These are phyloP conservation scores for Cercospora brassicicola DNA, from an alignment of 2,329 filamentous ascomycete genomes.

Conservation along the genomic window DNA sequence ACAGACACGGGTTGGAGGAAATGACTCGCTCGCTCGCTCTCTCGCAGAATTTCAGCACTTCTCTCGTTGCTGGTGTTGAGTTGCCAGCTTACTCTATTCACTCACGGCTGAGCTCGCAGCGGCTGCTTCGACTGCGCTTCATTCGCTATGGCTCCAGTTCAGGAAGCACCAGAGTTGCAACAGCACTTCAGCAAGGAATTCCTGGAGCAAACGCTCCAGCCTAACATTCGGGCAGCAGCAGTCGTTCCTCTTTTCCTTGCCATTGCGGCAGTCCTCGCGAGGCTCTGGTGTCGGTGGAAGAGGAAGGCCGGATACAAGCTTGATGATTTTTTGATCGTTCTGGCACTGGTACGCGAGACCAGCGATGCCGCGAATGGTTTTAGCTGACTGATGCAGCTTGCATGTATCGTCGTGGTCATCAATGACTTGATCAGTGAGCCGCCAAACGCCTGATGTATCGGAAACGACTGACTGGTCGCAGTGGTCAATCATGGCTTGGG, in stretches of 20 bases:
- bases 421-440: neutral
- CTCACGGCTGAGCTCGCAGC: neutral
- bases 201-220: neutral
- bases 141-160: neutral
- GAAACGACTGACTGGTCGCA: neutral
- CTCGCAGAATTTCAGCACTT: neutral
- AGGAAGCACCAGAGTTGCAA: neutral
- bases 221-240: neutral
- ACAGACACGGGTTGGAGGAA: neutral
- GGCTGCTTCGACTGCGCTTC: neutral
- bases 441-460: neutral
- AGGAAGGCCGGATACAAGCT: neutral
- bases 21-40: neutral
- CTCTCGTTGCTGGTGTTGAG: neutral
- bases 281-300: neutral
- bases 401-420: neutral
- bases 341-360: neutral
- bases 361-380: neutral
- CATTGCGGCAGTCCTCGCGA: neutral
- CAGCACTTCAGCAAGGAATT: neutral
- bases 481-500: neutral
- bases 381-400: neutral
- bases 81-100: neutral
- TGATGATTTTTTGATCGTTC: neutral
- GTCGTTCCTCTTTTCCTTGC: neutral